Evolutionary conservation across 2,329 filamentous ascomycete species (phyloP), one percentile per base, ranked within the genome.

Genomic region (Fusarium humuli): DNA sequence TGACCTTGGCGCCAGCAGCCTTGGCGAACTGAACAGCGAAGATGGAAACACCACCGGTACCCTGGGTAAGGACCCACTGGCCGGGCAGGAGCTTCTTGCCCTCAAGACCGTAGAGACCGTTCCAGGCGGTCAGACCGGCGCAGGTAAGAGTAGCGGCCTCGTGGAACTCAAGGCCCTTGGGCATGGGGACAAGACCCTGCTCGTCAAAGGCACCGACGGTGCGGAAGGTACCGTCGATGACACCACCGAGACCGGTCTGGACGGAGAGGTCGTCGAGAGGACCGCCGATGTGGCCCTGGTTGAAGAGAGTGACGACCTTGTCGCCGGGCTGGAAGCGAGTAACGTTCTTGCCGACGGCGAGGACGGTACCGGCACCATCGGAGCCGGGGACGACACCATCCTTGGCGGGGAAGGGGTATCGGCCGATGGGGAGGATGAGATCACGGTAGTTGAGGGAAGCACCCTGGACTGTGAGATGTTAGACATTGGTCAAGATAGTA

Each of bases 1-100:
- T 83, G 64, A 86, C 83, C 11, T 68, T 81, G 8, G 83, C 84
- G 46, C 84, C 83, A 6, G 82, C 83, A 2, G 82, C 83, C 73
- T 84, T 84, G 57, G 84, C 84, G 67, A 86, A 85, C 79, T 85
- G 90, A n/a, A 92, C 77, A 6, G 85, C 90, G 62, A 91, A 91
- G 64, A 92, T 83, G 67, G 85, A 87, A 10, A 92, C 90, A 61
- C 90, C 90, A 22, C 91, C 90, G 0, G 90, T 92, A n/a, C 90
- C 91, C 78, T 92, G 89, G 2, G 89, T 89, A 34, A 93, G 83
- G 5, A 93, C 89, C 72, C 78, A 83, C 65, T 86, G 79, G 6
- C 88, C 89, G 0, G 87, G 84, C 73, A 83, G 82, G 61, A 91
- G 68, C 48, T 75, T 74, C 64, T 78, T 76, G 25, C 81, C 80